phyloP scores from a whole-genome alignment of 2,329 filamentous ascomycete genomes.

The Ceratocystis smalleyi region DNA sequence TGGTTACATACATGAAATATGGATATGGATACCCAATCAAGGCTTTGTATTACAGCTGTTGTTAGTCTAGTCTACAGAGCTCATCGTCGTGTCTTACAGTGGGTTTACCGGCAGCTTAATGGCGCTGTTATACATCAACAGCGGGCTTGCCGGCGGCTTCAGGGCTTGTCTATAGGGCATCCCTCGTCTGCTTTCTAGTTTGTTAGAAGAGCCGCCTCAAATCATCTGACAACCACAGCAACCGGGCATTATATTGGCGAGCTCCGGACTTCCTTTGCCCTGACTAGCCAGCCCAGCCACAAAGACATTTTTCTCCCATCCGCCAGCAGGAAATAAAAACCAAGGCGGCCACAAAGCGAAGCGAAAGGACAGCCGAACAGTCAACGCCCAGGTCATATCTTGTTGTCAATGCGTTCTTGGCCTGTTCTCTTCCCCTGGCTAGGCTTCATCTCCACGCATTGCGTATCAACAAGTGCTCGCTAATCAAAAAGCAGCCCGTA shows the following conservation, averaged over 20 bases:
- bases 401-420: neutral
- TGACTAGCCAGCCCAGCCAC: neutral
- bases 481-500: neutral
- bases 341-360: neutral
- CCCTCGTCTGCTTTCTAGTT: too few species aligned
- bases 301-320: neutral
- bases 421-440: neutral
- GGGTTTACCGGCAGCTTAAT: too few species aligned
- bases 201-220: neutral
- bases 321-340: neutral
- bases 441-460: neutral
- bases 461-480: neutral
- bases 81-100: too few species aligned
- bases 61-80: too few species aligned
- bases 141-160: neutral
- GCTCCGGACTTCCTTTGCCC: neutral
- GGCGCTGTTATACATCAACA: neutral
- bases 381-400: neutral
- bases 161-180: neutral
- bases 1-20: too few species aligned
- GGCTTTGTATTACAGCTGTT: too few species aligned
- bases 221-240: neutral
- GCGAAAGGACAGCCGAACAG: neutral
- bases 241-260: constrained; percentile 2
- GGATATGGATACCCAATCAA: too few species aligned